Conservation (phyloP, 306 rosid genomes). For the Adenanthera pavonina region DNA sequence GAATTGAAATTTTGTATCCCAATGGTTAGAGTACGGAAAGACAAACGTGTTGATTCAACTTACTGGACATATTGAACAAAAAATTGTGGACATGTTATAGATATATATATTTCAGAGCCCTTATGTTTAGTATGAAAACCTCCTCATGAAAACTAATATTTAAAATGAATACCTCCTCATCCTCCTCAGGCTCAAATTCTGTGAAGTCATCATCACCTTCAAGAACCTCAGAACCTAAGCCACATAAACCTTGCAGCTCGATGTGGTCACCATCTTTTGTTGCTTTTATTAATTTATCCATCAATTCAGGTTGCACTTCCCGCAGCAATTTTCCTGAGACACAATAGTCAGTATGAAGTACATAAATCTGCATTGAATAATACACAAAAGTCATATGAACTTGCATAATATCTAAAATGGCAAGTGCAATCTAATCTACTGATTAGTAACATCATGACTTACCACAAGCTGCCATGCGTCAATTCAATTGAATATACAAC, state of each 20-base stretch:
- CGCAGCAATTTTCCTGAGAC: conserved; percentile 76
- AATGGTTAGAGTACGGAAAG: neutral
- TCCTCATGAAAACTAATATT: neutral
- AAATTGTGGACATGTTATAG: neutral
- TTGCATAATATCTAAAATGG: conserved; percentile 13
- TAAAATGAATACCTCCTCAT: conserved; percentile 53
- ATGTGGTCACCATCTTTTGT: conserved; percentile 69
- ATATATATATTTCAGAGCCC: neutral
- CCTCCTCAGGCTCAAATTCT: conserved; percentile 61
- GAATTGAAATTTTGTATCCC: neutral
- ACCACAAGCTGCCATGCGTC: neutral
- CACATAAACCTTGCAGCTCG: conserved; percentile 66
- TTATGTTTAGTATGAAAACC: neutral
- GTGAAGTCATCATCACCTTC: conserved; percentile 53
- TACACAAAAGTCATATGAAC: conserved; percentile 31
- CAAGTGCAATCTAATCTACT: conserved; percentile 9
- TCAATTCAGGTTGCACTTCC: conserved; percentile 74
- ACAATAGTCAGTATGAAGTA: conserved; percentile 36
- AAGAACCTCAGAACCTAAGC: conserved; percentile 40
- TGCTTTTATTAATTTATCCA: conserved; percentile 78
- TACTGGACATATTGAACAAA: neutral
- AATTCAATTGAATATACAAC: conserved; percentile 8
- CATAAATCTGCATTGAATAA: conserved; percentile 35
- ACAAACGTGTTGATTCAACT: neutral
- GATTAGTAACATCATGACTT: conserved; percentile 8